Conservation (phyloP, 345 rosid species). For the Pugionium dolabratum region DNA sequence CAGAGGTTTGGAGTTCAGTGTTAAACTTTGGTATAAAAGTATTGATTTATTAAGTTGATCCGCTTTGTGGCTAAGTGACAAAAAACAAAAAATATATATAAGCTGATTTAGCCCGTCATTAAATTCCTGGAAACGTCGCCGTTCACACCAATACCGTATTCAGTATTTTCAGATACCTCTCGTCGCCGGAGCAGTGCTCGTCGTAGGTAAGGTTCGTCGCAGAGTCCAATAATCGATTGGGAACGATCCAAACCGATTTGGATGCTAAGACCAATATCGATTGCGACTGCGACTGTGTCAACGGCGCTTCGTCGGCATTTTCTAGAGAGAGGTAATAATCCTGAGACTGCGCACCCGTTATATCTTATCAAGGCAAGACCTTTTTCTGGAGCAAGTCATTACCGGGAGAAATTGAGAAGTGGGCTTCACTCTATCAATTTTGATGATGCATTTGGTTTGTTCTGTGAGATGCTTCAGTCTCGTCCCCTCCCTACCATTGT, state of each 20-base stretch:
- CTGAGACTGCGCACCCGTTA: neutral
- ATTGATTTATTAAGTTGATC: too few relatives aligned
- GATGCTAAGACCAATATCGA: slow-evolving; percentile 9
- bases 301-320: slow-evolving; percentile 23
- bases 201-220: slow-evolving; percentile 16
- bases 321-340: slow-evolving; percentile 19
- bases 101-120: too few relatives aligned
- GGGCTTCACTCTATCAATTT: slow-evolving; percentile 24
- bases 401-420: slow-evolving; percentile 16
- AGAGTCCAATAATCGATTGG: neutral
- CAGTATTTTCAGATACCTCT: neutral
- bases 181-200: slow-evolving; percentile 15
- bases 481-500: slow-evolving; percentile 29
- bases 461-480: slow-evolving; percentile 30
- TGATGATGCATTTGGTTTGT: slow-evolving; percentile 27
- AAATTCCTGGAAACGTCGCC: neutral
- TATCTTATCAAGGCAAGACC: neutral
- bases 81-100: too few relatives aligned
- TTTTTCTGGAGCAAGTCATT: slow-evolving; percentile 12
- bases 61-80: too few relatives aligned
- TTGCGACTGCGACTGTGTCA: slow-evolving; percentile 7
- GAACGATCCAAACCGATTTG: slow-evolving; percentile 3
- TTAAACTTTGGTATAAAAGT: too few relatives aligned
- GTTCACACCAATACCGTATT: neutral
- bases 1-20: too few relatives aligned